Percentiles rank a stretch among this genome's conserved stretches.
phyloP scores from a whole-genome alignment of 352 stramenopile species.

The Globisporangium irregulare region DNA sequence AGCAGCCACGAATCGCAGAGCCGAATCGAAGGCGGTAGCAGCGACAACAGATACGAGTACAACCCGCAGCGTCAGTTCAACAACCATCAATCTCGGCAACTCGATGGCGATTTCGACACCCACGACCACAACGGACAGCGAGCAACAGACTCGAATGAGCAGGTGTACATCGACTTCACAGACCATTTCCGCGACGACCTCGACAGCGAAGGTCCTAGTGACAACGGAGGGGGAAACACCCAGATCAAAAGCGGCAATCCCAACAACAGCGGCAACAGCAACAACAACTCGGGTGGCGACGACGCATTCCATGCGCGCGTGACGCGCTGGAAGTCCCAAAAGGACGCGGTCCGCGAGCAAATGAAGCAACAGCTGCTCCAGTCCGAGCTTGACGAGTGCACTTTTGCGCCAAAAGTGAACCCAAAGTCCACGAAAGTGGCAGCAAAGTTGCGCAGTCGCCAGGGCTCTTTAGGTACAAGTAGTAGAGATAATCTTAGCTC shows the following conservation, averaged over 20 bases:
- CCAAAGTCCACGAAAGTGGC: slow-evolving; percentile 70
- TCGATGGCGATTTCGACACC: neutral
- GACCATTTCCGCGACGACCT: slow-evolving; percentile 44
- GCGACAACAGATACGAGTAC: slow-evolving; percentile 26
- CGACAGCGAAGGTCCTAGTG: slow-evolving; percentile 11
- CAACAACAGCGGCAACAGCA: slow-evolving; percentile 19
- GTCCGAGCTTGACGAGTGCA: slow-evolving; percentile 73
- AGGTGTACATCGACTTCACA: slow-evolving; percentile 48
- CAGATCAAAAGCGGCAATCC: slow-evolving; percentile 16
- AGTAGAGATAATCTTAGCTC: slow-evolving; percentile 20
- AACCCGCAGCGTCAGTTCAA: slow-evolving; percentile 22
- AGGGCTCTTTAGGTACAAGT: slow-evolving; percentile 15
- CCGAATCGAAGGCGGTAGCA: neutral
- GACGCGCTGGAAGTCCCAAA: slow-evolving; percentile 77
- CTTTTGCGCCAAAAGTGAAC: slow-evolving; percentile 72
- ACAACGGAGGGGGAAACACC: slow-evolving; percentile 12
- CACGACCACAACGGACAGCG: neutral
- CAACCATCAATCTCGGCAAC: slow-evolving; percentile 5
- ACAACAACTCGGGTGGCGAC: slow-evolving; percentile 20
- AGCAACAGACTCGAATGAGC: slow-evolving; percentile 13
- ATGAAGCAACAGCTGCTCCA: slow-evolving; percentile 81
- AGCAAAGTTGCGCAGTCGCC: slow-evolving; percentile 50
- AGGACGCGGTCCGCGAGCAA: slow-evolving; percentile 68
- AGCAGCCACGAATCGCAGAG: neutral
- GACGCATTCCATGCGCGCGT: slow-evolving; percentile 67